Percentiles rank a stretch among this genome's conserved stretches.
Evolutionary conservation across 805 yeast species (phyloP).

Genomic region (Yamadazyma scolyti): DNA sequence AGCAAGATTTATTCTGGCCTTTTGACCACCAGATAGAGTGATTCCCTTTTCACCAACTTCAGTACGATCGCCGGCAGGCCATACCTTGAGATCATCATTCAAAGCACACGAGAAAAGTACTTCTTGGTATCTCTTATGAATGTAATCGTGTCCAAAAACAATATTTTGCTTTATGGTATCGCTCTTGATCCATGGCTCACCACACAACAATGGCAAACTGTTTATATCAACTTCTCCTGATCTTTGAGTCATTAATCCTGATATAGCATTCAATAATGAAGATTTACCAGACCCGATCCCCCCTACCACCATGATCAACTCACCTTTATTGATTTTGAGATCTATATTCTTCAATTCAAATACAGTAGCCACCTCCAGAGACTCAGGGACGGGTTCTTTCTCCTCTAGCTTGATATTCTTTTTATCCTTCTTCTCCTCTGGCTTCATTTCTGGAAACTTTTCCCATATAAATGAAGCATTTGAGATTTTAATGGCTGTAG

Average conservation of each 20-base stretch:
- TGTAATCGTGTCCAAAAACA: constrained; percentile 21
- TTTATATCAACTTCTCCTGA: constrained; percentile 23
- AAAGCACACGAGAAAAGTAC: constrained; percentile 25
- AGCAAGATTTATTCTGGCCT: constrained; percentile 31
- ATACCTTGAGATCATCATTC: constrained; percentile 22
- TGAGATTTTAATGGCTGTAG: constrained; percentile 6
- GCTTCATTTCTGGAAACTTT: constrained; percentile 9
- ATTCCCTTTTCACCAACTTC: constrained; percentile 36
- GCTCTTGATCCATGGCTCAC: constrained; percentile 35
- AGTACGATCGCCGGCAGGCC: constrained; percentile 30
- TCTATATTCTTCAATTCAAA: constrained; percentile 23
- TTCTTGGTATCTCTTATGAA: constrained; percentile 17
- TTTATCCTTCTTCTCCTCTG: constrained; percentile 6
- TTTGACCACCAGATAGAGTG: constrained; percentile 36
- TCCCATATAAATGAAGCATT: constrained; percentile 10
- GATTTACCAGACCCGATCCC: constrained; percentile 32
- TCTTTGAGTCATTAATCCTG: constrained; percentile 33
- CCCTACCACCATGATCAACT: constrained; percentile 33
- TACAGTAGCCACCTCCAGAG: constrained; percentile 10
- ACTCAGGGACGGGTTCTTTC: neutral
- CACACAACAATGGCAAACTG: constrained; percentile 25
- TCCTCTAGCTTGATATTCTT: neutral
- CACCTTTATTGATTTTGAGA: constrained; percentile 23
- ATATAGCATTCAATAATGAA: constrained; percentile 32
- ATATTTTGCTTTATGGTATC: constrained; percentile 30